These are phyloP conservation scores for Heteromeles arbutifolia DNA, from an alignment of 306 rosid genomes.

Conservation along the genomic window DNA sequence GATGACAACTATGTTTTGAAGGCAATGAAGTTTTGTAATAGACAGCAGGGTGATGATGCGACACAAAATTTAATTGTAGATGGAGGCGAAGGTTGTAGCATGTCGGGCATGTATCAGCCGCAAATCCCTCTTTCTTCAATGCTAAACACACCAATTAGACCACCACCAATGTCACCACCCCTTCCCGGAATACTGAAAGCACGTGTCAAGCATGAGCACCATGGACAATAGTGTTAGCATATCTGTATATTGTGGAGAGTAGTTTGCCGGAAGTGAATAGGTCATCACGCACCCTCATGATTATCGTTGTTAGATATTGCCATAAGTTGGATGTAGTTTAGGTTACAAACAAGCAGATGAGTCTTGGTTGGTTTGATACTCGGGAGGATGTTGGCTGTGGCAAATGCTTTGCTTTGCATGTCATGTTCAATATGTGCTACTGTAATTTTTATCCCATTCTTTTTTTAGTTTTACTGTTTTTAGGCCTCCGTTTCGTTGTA, in stretches of 20 bases:
- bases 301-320: conserved; percentile 25
- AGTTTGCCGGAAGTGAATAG: conserved; percentile 24
- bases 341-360: conserved; percentile 34
- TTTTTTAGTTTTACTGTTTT: neutral
- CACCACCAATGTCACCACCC: conserved; percentile 82
- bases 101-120: conserved; percentile 52
- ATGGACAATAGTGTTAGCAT: conserved; percentile 21
- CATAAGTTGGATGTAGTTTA: conserved; percentile 27
- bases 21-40: conserved; percentile 77
- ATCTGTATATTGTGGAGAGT: conserved; percentile 67
- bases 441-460: conserved; percentile 16
- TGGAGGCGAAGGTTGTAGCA: conserved; percentile 75
- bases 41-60: conserved; percentile 44
- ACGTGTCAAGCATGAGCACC: conserved; percentile 85
- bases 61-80: conserved; percentile 38
- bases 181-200: conserved; percentile 93
- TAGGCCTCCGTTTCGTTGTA: conserved; percentile 7
- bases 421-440: conserved; percentile 21
- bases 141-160: conserved; percentile 44
- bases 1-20: conserved; percentile 86
- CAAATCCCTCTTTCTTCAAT: conserved; percentile 40
- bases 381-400: conserved; percentile 28
- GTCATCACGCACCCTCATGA: neutral
- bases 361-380: conserved; percentile 18
- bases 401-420: conserved; percentile 18